Evolutionary conservation across 352 stramenopile genomes (phyloP).

Genomic region (Blastocystis sp.): DNA sequence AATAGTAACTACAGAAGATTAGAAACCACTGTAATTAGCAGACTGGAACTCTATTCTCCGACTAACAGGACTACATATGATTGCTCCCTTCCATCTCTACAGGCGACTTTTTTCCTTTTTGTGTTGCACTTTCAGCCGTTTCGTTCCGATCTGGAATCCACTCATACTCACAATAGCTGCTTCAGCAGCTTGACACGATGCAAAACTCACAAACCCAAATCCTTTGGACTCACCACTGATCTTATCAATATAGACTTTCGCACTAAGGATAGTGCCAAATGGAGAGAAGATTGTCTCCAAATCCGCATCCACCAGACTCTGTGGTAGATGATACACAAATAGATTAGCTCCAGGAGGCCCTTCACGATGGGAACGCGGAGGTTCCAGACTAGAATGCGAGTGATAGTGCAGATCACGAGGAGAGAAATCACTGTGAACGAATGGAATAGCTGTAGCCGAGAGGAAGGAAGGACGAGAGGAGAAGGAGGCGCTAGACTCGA

Average conservation of each 20-base stretch:
- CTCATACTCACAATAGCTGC: conserved; percentile 93
- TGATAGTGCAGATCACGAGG: background rate
- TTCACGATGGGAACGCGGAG: conserved; percentile 26
- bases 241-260: conserved; percentile 78
- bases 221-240: conserved; percentile 92
- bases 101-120: conserved; percentile 69
- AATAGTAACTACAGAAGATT: background rate
- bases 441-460: no score
- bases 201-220: conserved; percentile 91
- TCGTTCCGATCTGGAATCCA: conserved; percentile 94
- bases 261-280: conserved; percentile 90
- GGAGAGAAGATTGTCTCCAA: conserved; percentile 89
- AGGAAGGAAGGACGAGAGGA: no score
- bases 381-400: background rate
- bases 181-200: conserved; percentile 83
- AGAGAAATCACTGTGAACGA: no score
- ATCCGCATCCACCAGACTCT: conserved; percentile 90
- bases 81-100: background rate
- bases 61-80: background rate
- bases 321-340: conserved; percentile 95
- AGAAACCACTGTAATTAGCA: background rate
- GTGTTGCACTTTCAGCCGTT: conserved; percentile 92
- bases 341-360: conserved; percentile 88
- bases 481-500: no score
- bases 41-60: background rate